Evolutionary conservation across 2,329 filamentous ascomycete species (phyloP).

Genomic region (Penicillium polonicum): DNA sequence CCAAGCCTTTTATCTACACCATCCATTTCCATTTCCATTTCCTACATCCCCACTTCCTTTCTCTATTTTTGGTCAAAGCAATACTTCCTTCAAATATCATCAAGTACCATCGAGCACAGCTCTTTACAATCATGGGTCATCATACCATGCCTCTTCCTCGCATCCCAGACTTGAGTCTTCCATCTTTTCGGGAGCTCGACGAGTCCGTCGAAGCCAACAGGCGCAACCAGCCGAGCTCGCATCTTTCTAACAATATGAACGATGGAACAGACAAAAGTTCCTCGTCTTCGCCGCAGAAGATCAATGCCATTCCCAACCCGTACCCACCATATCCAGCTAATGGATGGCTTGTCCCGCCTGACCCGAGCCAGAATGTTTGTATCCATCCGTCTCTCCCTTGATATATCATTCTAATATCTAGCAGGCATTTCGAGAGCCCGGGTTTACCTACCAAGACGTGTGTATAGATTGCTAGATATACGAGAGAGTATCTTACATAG

Average conservation of each 20-base stretch:
- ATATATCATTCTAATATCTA: not conserved
- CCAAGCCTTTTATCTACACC: constrained; percentile 5
- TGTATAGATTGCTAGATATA: not conserved
- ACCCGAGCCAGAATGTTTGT: constrained; percentile 12
- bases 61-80: not conserved
- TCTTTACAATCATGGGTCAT: not conserved
- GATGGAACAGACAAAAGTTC: not conserved
- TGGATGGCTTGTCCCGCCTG: not conserved
- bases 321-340: constrained; percentile 1
- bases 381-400: not conserved
- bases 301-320: not conserved
- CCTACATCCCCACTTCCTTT: not conserved
- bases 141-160: constrained; percentile 2
- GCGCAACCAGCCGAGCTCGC: not conserved
- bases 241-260: not conserved
- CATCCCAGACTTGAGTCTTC: constrained; percentile 2
- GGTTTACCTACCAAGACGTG: not conserved
- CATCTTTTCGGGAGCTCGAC: constrained; percentile 9
- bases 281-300: not conserved
- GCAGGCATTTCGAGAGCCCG: not conserved
- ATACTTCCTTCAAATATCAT: not conserved
- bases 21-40: not conserved
- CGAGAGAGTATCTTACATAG: too few relatives aligned
- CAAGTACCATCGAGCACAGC: not conserved
- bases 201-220: constrained; percentile 1